Base-by-base conservation (phyloP, 2,329 filamentous ascomycete genomes). In the Zymoseptoria crescenta region DNA sequence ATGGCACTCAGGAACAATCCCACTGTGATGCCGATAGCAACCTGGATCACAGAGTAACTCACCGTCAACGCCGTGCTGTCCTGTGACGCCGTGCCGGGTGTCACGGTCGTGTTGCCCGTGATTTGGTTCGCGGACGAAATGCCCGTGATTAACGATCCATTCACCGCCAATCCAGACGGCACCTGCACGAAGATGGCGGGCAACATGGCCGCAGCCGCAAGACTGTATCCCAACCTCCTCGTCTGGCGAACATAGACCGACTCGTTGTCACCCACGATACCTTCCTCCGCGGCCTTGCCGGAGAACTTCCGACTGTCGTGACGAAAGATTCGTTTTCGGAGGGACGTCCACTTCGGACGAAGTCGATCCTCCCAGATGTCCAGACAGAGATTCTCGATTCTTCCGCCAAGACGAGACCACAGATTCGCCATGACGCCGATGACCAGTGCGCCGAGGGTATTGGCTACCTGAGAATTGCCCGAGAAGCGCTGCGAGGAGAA, bases 191-290 rank as follows among this genome's bases (percentile, higher is more conserved):
- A 95, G 63, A 96, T 95, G 4, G 88, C 91, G 0, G 91, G 91
- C 8, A 96, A 76, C 80, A 96, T 89, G 1, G 89, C 87, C 0
- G 90, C 89, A 0, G 91, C 91, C 0, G 91, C 91, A 2, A 96
- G 82, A 1, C 88, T 88, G 70, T 92, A 91, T 10, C 87, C 85
- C 5, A 84, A 75, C 6, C 77, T 74, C 6, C 79, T 72, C 3
- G n/a, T 74, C 68, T 62, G 73, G 10, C 69, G 62, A 49, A 69
- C 61, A 56, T 68, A 70, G n/a, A 67, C 53, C 24, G 67, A 69
- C 19, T 69, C 69, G n/a, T 54, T 59, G 27, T 71, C 70, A 49
- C 62, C 57, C 20, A 57, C 56, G 29, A 54, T 54, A 55, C 68
- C 69, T 54, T 70, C 69, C 57, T 74, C 71, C 48, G 73, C 59